phyloP scores from a whole-genome alignment of 2,329 filamentous ascomycete genomes.

The Fusarium keratoplasticum region DNA sequence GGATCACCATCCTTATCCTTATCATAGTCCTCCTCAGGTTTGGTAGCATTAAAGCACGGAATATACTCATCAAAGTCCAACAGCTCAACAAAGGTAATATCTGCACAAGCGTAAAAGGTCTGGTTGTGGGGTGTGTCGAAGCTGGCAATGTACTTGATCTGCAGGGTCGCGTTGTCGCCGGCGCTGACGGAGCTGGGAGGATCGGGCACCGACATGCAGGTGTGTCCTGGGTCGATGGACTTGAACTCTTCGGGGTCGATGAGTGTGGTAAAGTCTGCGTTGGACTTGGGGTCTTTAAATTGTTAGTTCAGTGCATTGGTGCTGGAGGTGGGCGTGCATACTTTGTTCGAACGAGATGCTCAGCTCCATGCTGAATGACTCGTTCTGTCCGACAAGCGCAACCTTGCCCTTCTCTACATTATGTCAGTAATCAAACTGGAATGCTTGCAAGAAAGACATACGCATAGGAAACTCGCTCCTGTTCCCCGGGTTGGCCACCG shows the following conservation, averaged over 20 bases:
- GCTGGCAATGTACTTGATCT: slow-evolving; percentile 60
- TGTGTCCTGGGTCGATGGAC: slow-evolving; percentile 58
- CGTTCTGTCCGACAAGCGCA: slow-evolving; percentile 66
- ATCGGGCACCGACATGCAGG: slow-evolving; percentile 55
- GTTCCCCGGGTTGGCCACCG: slow-evolving; percentile 58
- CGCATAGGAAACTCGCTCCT: slow-evolving; percentile 67
- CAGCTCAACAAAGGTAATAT: slow-evolving; percentile 57
- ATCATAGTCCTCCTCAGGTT: slow-evolving; percentile 31
- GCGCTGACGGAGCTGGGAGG: slow-evolving; percentile 50
- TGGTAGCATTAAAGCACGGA: slow-evolving; percentile 58
- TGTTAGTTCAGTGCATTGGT: not conserved
- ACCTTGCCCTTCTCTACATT: slow-evolving; percentile 64
- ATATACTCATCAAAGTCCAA: slow-evolving; percentile 48
- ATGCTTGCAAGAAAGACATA: slow-evolving; percentile 42
- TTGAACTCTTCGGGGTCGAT: slow-evolving; percentile 50
- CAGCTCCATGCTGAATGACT: slow-evolving; percentile 65
- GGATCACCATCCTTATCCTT: slow-evolving; percentile 5
- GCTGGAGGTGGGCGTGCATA: slow-evolving; percentile 39
- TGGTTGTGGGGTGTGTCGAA: slow-evolving; percentile 55
- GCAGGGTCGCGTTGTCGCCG: slow-evolving; percentile 60
- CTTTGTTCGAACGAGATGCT: slow-evolving; percentile 64
- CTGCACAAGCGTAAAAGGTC: slow-evolving; percentile 62
- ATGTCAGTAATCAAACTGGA: not conserved
- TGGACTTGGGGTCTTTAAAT: slow-evolving; percentile 52
- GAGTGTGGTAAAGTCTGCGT: slow-evolving; percentile 55